A percentile compares a stretch with the other conserved stretches of the same genome.
Conservation (phyloP, 305 asterid species). For the Lippia alba region DNA sequence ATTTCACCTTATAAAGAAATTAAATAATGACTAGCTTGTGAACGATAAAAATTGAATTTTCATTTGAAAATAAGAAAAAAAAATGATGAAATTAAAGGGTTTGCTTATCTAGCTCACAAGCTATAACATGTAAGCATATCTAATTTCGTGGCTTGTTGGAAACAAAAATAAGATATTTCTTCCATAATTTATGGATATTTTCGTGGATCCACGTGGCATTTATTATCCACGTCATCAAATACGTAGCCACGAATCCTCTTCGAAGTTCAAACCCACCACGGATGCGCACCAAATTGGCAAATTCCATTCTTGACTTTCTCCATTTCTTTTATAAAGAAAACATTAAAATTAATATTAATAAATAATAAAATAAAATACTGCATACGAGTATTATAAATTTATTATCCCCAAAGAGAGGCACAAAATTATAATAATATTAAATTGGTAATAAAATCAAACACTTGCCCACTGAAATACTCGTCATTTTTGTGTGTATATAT, state of each 20-base stretch:
- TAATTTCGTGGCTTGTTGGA: too few species aligned
- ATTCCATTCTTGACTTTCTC: constrained; percentile 54
- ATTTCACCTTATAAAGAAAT: too few species aligned
- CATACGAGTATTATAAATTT: not conserved
- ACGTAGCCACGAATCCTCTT: constrained; percentile 35
- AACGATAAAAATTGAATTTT: too few species aligned
- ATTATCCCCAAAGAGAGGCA: constrained; percentile 2
- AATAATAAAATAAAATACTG: not conserved
- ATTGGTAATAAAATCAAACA: constrained; percentile 4
- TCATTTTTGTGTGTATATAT: constrained; percentile 18
- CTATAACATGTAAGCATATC: too few species aligned
- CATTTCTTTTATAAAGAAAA: constrained; percentile 2
- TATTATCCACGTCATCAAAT: constrained; percentile 48
- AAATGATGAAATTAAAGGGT: too few species aligned
- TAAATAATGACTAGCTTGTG: too few species aligned
- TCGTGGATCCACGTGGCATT: constrained; percentile 6
- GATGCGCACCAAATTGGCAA: too few species aligned
- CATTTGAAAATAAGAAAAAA: too few species aligned
- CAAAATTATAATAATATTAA: constrained; percentile 5
- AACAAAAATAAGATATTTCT: too few species aligned
- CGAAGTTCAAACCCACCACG: constrained; percentile 42
- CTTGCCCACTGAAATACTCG: constrained; percentile 10
- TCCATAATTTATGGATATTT: not conserved
- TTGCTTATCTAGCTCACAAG: too few species aligned
- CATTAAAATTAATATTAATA: not conserved